Conservation (phyloP, 768 basidiomycete genomes). For the Coprinopsis marcescibilis region DNA sequence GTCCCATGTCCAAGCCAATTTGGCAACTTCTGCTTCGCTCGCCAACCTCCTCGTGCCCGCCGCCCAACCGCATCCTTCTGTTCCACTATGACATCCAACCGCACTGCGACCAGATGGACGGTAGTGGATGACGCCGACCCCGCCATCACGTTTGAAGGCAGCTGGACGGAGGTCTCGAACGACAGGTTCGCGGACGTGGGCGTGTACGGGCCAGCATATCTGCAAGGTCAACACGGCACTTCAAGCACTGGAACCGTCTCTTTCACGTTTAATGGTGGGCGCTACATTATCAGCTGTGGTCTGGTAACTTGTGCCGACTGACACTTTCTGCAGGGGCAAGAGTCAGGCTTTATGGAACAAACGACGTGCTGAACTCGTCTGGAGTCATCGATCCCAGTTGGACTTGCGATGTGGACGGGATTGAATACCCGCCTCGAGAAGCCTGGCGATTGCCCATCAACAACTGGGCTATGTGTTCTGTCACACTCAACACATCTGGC, state of each 20-base stretch:
- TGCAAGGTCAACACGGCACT: background rate
- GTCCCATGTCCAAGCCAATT: too few relatives aligned
- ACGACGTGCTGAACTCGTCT: background rate
- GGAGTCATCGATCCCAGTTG: background rate
- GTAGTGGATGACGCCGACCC: background rate
- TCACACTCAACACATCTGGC: too few relatives aligned
- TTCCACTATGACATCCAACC: background rate
- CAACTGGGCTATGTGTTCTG: too few relatives aligned
- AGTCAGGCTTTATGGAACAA: background rate
- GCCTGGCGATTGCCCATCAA: conserved; percentile 16
- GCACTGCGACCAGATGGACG: background rate
- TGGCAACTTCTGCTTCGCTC: too few relatives aligned
- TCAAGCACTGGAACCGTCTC: background rate
- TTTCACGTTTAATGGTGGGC: background rate
- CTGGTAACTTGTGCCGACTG: background rate
- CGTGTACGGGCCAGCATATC: background rate
- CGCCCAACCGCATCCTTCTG: too few relatives aligned
- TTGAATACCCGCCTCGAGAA: conserved; percentile 5
- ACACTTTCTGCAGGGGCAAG: background rate
- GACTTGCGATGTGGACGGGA: conserved; percentile 16
- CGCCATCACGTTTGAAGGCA: background rate
- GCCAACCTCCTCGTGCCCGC: too few relatives aligned
- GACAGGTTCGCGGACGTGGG: background rate
- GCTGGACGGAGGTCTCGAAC: background rate
- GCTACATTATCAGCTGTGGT: background rate